Conservation (phyloP, 2,329 filamentous ascomycete species). For the Monilinia laxa region DNA sequence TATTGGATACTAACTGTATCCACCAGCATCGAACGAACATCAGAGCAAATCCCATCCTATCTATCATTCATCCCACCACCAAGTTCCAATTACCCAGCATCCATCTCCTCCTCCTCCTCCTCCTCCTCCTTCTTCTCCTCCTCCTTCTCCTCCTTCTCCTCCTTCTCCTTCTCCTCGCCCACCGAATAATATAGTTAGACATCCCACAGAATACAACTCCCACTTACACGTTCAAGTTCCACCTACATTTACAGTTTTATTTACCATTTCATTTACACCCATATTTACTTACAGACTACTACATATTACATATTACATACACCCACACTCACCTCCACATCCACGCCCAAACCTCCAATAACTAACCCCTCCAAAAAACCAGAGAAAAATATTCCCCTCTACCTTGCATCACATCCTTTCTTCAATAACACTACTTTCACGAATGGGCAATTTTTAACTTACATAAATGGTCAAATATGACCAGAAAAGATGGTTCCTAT, state of each 20-base stretch:
- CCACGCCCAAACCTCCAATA: slow-evolving; percentile 1
- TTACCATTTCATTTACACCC: neutral
- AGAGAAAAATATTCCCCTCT: slow-evolving; percentile 9
- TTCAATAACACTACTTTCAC: slow-evolving; percentile 5
- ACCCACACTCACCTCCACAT: neutral
- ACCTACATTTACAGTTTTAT: too few species aligned
- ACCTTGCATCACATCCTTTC: neutral
- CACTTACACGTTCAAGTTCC: neutral
- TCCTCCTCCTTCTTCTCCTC: neutral
- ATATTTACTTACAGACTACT: neutral
- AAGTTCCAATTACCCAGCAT: neutral
- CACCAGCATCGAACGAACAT: slow-evolving; percentile 1
- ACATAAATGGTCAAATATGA: slow-evolving; percentile 52
- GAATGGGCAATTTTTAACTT: slow-evolving; percentile 37
- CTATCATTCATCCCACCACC: slow-evolving; percentile 3
- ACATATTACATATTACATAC: neutral
- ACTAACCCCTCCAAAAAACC: slow-evolving; percentile 12
- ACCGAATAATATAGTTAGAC: slow-evolving; percentile 5
- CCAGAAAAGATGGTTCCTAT: slow-evolving; percentile 61
- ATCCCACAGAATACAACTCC: neutral
- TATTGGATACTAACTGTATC: slow-evolving; percentile 5
- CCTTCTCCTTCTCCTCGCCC: neutral
- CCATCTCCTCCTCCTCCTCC: neutral
- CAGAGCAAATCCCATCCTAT: slow-evolving; percentile 13
- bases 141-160: neutral